phyloP scores from a whole-genome alignment of 2,329 filamentous ascomycete species.

The Colletotrichum aenigma region DNA sequence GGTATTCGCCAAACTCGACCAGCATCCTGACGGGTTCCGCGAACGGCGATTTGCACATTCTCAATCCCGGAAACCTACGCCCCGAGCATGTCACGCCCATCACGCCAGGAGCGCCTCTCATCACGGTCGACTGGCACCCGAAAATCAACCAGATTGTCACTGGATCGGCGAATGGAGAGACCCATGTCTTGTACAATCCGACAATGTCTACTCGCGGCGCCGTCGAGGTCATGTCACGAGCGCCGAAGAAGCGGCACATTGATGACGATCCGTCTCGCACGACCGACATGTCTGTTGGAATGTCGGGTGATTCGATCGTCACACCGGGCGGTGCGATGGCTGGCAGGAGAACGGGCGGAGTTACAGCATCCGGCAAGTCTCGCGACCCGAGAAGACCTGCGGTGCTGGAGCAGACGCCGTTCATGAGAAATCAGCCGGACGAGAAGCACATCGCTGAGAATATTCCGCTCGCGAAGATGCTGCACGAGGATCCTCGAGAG shows the following conservation, averaged over 20 bases:
- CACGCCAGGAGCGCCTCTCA: conserved; percentile 82
- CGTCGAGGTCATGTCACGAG: conserved; percentile 87
- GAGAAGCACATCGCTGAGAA: conserved; percentile 86
- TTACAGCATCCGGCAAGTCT: conserved; percentile 78
- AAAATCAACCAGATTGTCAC: conserved; percentile 97
- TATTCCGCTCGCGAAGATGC: conserved; percentile 89
- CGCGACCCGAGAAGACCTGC: conserved; percentile 85
- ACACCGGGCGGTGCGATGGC: conserved; percentile 65
- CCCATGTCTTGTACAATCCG: conserved; percentile 89
- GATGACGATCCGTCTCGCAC: conserved; percentile 91
- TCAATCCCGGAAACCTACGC: conserved; percentile 89
- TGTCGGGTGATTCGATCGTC: conserved; percentile 84
- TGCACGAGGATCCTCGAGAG: conserved; percentile 94
- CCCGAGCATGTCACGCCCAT: conserved; percentile 86
- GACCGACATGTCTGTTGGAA: conserved; percentile 79
- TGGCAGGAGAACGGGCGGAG: conserved; percentile 63
- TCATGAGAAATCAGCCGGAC: conserved; percentile 88
- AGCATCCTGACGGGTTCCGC: conserved; percentile 89
- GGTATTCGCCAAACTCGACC: conserved; percentile 83
- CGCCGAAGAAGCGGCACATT: conserved; percentile 92
- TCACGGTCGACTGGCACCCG: conserved; percentile 88
- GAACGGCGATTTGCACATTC: conserved; percentile 85
- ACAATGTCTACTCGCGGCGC: conserved; percentile 82
- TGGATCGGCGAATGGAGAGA: conserved; percentile 88
- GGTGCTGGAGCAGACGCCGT: conserved; percentile 83